Evolutionary conservation across 2,329 filamentous ascomycete species (phyloP).

Genomic region (Pseudocercospora fijiensis): DNA sequence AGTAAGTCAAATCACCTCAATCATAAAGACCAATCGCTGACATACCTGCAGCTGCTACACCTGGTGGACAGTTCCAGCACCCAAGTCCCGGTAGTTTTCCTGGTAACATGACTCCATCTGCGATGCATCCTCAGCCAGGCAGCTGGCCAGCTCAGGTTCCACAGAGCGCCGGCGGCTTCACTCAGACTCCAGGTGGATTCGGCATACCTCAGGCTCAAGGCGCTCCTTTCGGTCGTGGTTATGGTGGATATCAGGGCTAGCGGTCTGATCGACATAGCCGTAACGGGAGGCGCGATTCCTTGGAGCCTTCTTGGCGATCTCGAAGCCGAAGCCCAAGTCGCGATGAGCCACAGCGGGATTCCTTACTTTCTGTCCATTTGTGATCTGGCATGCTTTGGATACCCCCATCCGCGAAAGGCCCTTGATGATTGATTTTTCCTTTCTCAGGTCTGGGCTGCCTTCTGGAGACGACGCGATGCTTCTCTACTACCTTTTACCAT

Average conservation of each 20-base stretch:
- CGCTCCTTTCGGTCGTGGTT: constrained; percentile 52
- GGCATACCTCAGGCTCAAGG: constrained; percentile 51
- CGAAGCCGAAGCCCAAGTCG: constrained; percentile 9
- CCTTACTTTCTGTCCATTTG: constrained; percentile 4
- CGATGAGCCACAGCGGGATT: background rate
- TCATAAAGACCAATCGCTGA: constrained; percentile 5
- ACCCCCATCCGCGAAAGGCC: constrained; percentile 2
- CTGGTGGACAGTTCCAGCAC: constrained; percentile 63
- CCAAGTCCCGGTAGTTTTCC: constrained; percentile 59
- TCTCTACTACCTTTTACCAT: background rate
- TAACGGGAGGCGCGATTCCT: background rate
- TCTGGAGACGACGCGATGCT: constrained; percentile 7
- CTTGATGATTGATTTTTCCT: constrained; percentile 5
- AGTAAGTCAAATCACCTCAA: constrained; percentile 24
- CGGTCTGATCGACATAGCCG: constrained; percentile 1
- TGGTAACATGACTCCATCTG: constrained; percentile 52
- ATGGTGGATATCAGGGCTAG: constrained; percentile 61
- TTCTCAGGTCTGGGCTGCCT: background rate
- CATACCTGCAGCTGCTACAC: constrained; percentile 44
- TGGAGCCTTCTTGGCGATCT: background rate
- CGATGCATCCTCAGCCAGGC: constrained; percentile 37
- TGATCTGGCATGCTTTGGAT: constrained; percentile 10
- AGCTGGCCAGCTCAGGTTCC: constrained; percentile 49
- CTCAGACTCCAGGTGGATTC: constrained; percentile 50
- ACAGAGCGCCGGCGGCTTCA: constrained; percentile 77